These are phyloP conservation scores for Solanum pennellii DNA, from an alignment of 257 asterid genomes.

Conservation along the genomic window DNA sequence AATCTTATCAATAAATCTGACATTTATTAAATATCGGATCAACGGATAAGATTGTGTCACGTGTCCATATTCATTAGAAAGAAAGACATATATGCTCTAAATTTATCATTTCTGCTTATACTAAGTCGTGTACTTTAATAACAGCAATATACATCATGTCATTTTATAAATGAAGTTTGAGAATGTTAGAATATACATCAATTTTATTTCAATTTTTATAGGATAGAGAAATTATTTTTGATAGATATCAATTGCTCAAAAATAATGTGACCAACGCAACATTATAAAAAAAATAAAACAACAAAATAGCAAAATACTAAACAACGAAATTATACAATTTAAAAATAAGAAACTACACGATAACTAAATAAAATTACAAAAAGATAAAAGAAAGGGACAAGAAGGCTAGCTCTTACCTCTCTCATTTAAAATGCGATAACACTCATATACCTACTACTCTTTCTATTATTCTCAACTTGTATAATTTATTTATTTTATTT, in stretches of 20 bases:
- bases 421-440: background rate
- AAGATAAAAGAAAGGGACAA: background rate
- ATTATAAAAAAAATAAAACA: background rate
- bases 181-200: too few species aligned
- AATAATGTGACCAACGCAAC: background rate
- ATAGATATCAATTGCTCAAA: background rate
- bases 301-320: too few species aligned
- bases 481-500: background rate
- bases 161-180: too few species aligned
- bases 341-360: background rate
- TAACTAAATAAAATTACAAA: background rate
- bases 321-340: background rate
- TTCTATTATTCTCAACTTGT: background rate
- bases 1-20: too few species aligned
- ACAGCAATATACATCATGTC: background rate
- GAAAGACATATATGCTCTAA: too few species aligned
- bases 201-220: background rate
- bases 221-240: background rate
- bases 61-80: too few species aligned
- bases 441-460: background rate
- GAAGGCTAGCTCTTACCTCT: background rate
- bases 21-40: too few species aligned
- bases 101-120: too few species aligned
- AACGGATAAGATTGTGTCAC: accelerated
- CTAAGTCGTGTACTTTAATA: background rate